Conservation (phyloP, 2,329 filamentous ascomycete genomes). For the Alternaria brassicicola region DNA sequence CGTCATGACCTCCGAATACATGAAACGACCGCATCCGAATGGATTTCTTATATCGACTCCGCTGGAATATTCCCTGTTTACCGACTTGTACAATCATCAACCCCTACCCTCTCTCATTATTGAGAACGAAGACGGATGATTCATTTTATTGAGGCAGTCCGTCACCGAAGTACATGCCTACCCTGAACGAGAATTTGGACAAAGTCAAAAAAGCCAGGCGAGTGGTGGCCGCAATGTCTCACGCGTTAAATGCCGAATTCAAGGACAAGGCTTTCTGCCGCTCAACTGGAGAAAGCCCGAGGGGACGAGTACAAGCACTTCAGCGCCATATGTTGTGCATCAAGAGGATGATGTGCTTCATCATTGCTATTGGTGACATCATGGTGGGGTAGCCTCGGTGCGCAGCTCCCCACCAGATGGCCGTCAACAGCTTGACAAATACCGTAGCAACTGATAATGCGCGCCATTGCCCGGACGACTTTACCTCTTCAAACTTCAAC, state of each 20-base stretch:
- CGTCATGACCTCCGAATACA: constrained; percentile 14
- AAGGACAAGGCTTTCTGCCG: no score
- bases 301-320: no score
- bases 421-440: constrained; percentile 22
- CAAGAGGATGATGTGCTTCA: not conserved
- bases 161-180: constrained; percentile 10
- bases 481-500: constrained; percentile 14
- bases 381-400: constrained; percentile 25
- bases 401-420: constrained; percentile 13
- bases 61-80: constrained; percentile 16
- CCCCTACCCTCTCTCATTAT: constrained; percentile 10
- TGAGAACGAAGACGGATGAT: constrained; percentile 5
- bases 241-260: no score
- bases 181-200: not conserved
- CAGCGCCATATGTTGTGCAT: no score
- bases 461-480: constrained; percentile 15
- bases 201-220: not conserved
- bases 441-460: constrained; percentile 21
- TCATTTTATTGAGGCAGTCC: constrained; percentile 13
- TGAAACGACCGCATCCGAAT: no score
- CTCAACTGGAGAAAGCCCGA: no score
- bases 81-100: constrained; percentile 2
- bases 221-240: not conserved
- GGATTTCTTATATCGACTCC: constrained; percentile 16
- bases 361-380: constrained; percentile 20